Percentiles rank a stretch among this genome's conserved stretches.
These are phyloP conservation scores for Candida sphagnicola DNA, from an alignment of 805 yeast species.

Conservation along the genomic window DNA sequence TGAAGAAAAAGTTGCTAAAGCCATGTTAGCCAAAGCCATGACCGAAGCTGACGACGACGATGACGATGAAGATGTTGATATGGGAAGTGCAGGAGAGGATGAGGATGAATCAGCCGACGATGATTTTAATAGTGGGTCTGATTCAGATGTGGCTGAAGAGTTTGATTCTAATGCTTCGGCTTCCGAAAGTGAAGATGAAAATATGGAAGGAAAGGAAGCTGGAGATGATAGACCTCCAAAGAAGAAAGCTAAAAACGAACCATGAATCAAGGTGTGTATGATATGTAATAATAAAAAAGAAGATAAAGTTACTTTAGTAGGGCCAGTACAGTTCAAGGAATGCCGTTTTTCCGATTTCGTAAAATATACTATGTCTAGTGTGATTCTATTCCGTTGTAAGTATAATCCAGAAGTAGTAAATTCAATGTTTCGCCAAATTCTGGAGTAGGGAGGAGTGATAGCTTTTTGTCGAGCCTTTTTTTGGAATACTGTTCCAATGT, in stretches of 20 bases:
- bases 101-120: constrained; percentile 77
- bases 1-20: constrained; percentile 86
- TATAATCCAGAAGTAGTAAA: no score
- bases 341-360: no score
- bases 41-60: constrained; percentile 43
- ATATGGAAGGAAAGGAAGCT: constrained; percentile 14
- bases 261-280: neutral
- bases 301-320: no score
- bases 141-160: constrained; percentile 79
- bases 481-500: no score
- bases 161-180: constrained; percentile 63
- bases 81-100: constrained; percentile 70
- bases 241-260: constrained; percentile 23
- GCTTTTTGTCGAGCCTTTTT: no score
- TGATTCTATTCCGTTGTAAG: no score
- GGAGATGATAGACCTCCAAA: constrained; percentile 28
- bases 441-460: no score
- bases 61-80: constrained; percentile 36
- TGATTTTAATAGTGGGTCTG: constrained; percentile 68
- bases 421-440: no score
- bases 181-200: constrained; percentile 21
- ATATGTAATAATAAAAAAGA: neutral
- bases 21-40: constrained; percentile 71
- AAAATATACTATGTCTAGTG: no score
- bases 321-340: no score